Conservation (phyloP, 2,329 filamentous ascomycete species). For the Scedosporium minutisporum region DNA sequence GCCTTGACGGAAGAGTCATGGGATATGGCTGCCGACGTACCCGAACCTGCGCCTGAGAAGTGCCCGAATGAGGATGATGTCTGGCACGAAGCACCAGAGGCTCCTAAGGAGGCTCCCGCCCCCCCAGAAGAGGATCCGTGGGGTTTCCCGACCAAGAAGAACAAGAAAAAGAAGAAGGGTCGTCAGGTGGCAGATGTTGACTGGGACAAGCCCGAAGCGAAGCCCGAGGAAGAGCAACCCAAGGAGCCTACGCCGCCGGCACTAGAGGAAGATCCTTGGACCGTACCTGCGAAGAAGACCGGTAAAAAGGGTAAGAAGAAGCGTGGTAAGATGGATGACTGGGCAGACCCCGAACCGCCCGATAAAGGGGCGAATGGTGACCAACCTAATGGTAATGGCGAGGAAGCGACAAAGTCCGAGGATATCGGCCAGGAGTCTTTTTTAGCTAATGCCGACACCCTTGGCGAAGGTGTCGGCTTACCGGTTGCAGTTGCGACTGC, state of each 20-base stretch:
- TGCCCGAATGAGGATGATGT: conserved; percentile 1
- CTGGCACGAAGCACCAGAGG: conserved; percentile 5
- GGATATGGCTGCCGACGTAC: conserved; percentile 19
- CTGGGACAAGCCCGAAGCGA: not conserved
- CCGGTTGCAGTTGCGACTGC: conserved; percentile 31
- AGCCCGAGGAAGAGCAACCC: not conserved
- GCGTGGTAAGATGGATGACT: not conserved
- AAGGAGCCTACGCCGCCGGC: not conserved
- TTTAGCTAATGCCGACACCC: conserved; percentile 63
- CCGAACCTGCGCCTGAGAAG: conserved; percentile 24
- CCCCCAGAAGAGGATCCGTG: not conserved
- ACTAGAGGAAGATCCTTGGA: conserved; percentile 27
- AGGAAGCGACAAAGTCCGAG: conserved; percentile 20
- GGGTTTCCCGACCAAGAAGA: conserved; percentile 3
- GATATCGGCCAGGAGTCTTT: conserved; percentile 44
- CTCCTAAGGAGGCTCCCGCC: not conserved
- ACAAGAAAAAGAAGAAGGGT: conserved; percentile 8
- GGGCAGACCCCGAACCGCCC: conserved; percentile 1
- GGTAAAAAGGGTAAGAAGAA: conserved; percentile 23
- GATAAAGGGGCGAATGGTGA: conserved; percentile 20
- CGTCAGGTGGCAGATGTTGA: not conserved
- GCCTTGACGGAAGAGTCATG: not conserved
- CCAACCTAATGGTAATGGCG: conserved; percentile 21
- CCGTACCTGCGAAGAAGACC: conserved; percentile 19
- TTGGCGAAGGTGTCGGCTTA: conserved; percentile 60